Conservation (phyloP, 2,329 filamentous ascomycete genomes). For the Blastomyces parvus region DNA sequence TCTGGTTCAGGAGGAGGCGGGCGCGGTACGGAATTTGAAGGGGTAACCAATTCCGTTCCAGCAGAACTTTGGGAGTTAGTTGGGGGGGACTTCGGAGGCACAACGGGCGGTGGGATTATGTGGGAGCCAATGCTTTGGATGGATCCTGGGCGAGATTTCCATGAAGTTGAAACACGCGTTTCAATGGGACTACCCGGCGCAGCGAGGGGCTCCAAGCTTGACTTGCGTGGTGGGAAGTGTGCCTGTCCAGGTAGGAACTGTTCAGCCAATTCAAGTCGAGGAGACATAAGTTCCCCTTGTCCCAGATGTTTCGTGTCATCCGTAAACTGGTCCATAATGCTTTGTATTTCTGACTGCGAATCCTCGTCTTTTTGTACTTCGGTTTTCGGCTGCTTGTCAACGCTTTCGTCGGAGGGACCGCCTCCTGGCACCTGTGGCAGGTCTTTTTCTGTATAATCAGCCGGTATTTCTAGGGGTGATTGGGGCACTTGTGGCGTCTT, state of each 20-base stretch:
- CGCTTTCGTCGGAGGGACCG: conserved; percentile 16
- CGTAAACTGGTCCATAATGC: conserved; percentile 93
- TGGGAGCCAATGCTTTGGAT: conserved; percentile 10
- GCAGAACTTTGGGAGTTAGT: conserved; percentile 14
- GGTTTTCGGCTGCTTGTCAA: conserved; percentile 39
- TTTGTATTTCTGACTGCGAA: conserved; percentile 81
- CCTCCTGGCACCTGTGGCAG: conserved; percentile 29
- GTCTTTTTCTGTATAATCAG: conserved; percentile 31
- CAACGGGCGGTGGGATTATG: conserved; percentile 17
- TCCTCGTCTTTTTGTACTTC: conserved; percentile 55
- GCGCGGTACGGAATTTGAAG: conserved; percentile 35
- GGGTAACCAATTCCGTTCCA: conserved; percentile 24
- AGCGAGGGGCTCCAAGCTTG: conserved; percentile 68
- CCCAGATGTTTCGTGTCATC: conserved; percentile 59
- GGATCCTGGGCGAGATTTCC: conserved; percentile 12
- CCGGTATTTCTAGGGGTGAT: conserved; percentile 30
- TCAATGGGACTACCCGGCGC: conserved; percentile 26
- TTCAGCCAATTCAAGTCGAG: conserved; percentile 70
- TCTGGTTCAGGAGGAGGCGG: conserved; percentile 70
- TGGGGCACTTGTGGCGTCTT: conserved; percentile 36
- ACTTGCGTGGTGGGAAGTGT: conserved; percentile 71
- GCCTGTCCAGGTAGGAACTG: conserved; percentile 59
- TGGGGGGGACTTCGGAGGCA: conserved; percentile 22
- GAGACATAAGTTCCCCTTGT: conserved; percentile 73
- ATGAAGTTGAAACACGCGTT: conserved; percentile 16